Conservation (phyloP, 2,329 filamentous ascomycete species). For the Penicillium sclerotigenum region DNA sequence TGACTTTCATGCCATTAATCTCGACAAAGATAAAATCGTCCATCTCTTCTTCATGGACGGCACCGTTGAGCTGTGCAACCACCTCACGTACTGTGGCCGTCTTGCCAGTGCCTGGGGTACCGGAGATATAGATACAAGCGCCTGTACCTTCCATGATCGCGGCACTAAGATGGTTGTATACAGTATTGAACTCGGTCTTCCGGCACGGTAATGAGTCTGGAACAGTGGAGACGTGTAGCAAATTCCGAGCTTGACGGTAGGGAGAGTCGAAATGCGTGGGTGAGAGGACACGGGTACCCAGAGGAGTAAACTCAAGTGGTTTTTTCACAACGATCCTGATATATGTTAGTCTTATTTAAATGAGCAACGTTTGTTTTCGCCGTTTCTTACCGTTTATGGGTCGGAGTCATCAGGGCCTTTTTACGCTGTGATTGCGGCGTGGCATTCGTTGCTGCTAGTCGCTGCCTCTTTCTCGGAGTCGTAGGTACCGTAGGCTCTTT, state of each 20-base stretch:
- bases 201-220: conserved; percentile 85
- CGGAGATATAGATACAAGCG: conserved; percentile 97
- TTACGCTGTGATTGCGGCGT: conserved; percentile 44
- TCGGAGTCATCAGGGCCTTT: conserved; percentile 56
- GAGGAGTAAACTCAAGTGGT: conserved; percentile 87
- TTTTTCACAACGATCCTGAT: conserved; percentile 70
- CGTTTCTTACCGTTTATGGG: conserved; percentile 55
- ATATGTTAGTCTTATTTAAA: conserved; percentile 20
- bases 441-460: conserved; percentile 44
- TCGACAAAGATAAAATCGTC: conserved; percentile 99
- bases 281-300: conserved; percentile 83
- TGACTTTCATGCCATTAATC: conserved; percentile 99
- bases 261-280: conserved; percentile 73
- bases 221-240: conserved; percentile 90
- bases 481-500: conserved; percentile 35
- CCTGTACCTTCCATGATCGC: conserved; percentile 92
- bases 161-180: conserved; percentile 89
- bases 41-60: conserved; percentile 82
- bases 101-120: conserved; percentile 96
- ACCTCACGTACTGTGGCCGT: conserved; percentile 97
- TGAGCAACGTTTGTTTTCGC: not conserved
- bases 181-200: conserved; percentile 84
- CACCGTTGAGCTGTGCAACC: conserved; percentile 80
- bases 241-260: conserved; percentile 83
- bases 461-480: conserved; percentile 59